phyloP scores from a whole-genome alignment of 345 rosid species.

The Gynandropsis gynandra region DNA sequence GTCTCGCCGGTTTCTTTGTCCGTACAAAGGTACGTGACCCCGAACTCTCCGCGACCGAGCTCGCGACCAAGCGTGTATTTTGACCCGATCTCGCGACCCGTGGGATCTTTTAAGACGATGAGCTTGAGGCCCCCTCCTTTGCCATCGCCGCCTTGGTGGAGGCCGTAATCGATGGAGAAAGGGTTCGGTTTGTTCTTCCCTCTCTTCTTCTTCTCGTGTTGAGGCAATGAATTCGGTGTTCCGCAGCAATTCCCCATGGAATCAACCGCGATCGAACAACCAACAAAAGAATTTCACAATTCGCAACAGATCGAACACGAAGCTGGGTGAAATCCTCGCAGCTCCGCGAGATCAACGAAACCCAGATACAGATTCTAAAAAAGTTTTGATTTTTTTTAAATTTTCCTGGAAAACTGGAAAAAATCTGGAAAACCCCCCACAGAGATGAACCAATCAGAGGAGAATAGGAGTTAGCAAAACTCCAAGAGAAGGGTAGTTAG shows the following conservation, averaged over 20 bases:
- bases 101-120: constrained; percentile 67
- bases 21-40: constrained; percentile 74
- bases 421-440: neutral
- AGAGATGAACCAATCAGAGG: neutral
- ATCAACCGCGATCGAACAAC: constrained; percentile 4
- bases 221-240: constrained; percentile 31
- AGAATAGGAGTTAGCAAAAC: neutral
- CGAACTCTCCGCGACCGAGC: constrained; percentile 93
- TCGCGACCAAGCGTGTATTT: constrained; percentile 73
- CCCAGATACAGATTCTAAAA: neutral
- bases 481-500: neutral
- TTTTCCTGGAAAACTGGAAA: constrained; percentile 1
- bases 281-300: neutral
- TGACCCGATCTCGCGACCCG: constrained; percentile 53
- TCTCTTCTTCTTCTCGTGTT: constrained; percentile 35
- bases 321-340: neutral
- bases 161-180: constrained; percentile 50
- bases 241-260: constrained; percentile 91
- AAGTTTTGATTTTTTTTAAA: neutral
- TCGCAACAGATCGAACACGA: neutral
- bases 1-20: constrained; percentile 45
- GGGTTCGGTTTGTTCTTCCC: constrained; percentile 60
- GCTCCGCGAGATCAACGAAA: constrained; percentile 6
- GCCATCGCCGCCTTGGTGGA: constrained; percentile 22
- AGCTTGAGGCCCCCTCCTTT: constrained; percentile 34